A percentile compares a stretch with the other conserved stretches of the same genome.
Conservation (phyloP, 768 basidiomycete species). For the Lentinula sp. region DNA sequence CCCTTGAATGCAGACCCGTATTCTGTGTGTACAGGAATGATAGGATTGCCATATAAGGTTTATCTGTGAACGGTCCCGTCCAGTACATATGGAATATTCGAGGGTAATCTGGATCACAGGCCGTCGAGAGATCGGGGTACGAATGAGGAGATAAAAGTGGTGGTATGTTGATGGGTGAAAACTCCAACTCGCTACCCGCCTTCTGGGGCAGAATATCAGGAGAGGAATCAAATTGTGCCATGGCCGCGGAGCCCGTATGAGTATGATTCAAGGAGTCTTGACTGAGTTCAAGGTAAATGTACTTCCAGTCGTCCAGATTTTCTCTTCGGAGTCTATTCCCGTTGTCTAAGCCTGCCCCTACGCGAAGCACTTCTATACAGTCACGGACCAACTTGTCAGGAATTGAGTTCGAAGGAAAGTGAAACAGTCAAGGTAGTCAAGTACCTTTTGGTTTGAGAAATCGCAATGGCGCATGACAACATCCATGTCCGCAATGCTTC, state of each 20-base stretch:
- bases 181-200: slow-evolving; percentile 58
- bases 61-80: slow-evolving; percentile 98
- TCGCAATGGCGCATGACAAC: slow-evolving; percentile 89
- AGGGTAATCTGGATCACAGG: slow-evolving; percentile 83
- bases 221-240: background rate
- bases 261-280: background rate
- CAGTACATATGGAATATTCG: slow-evolving; percentile 98
- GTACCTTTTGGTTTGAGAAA: slow-evolving; percentile 73
- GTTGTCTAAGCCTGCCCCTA: slow-evolving; percentile 85
- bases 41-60: slow-evolving; percentile 91
- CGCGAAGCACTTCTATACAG: slow-evolving; percentile 89
- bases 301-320: slow-evolving; percentile 78
- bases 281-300: slow-evolving; percentile 69
- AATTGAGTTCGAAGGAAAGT: slow-evolving; percentile 5
- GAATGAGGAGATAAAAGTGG: slow-evolving; percentile 48
- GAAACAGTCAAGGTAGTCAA: slow-evolving; percentile 7
- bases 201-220: slow-evolving; percentile 54
- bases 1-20: slow-evolving; percentile 67
- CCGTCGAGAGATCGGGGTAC: slow-evolving; percentile 46
- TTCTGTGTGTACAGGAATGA: slow-evolving; percentile 98
- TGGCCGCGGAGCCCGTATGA: background rate
- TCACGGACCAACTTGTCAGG: slow-evolving; percentile 86
- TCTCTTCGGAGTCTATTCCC: slow-evolving; percentile 70
- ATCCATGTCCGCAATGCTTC: slow-evolving; percentile 86
- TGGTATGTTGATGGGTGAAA: slow-evolving; percentile 39